phyloP scores from a whole-genome alignment of 176 grass and related monocot genomes.

The Zizania latifolia region DNA sequence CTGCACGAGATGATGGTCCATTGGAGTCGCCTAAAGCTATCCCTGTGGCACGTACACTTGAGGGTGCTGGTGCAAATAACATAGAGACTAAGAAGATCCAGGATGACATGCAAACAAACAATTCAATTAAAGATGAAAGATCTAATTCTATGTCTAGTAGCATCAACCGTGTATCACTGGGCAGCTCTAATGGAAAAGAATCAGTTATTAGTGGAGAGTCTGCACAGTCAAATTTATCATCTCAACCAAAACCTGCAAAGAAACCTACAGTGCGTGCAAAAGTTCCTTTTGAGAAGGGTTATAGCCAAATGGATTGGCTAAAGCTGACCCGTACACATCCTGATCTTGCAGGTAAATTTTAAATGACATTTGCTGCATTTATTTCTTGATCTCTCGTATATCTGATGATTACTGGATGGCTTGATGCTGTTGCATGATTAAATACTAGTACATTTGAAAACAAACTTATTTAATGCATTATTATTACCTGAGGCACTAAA shows the following conservation, averaged over 20 bases:
- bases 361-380: neutral
- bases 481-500: too few relatives aligned
- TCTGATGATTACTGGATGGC: neutral
- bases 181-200: conserved; percentile 16
- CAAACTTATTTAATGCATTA: too few relatives aligned
- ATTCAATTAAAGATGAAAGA: conserved; percentile 15
- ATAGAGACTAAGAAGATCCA: conserved; percentile 12
- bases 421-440: neutral
- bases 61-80: conserved; percentile 15
- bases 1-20: conserved; percentile 31
- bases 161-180: neutral
- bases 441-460: neutral
- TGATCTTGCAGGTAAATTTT: conserved; percentile 72
- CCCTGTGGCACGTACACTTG: conserved; percentile 43
- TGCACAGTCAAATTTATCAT: conserved; percentile 17
- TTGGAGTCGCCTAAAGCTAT: conserved; percentile 70
- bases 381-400: neutral
- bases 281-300: conserved; percentile 90
- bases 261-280: conserved; percentile 51
- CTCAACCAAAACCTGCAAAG: conserved; percentile 58
- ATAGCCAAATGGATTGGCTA: conserved; percentile 92
- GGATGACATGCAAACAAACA: neutral
- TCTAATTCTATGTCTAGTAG: conserved; percentile 22
- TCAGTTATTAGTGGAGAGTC: conserved; percentile 22
- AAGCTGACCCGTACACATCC: conserved; percentile 75